Conservation (phyloP, 1,139 yeast species). For the Suhomyces guaymorum region DNA sequence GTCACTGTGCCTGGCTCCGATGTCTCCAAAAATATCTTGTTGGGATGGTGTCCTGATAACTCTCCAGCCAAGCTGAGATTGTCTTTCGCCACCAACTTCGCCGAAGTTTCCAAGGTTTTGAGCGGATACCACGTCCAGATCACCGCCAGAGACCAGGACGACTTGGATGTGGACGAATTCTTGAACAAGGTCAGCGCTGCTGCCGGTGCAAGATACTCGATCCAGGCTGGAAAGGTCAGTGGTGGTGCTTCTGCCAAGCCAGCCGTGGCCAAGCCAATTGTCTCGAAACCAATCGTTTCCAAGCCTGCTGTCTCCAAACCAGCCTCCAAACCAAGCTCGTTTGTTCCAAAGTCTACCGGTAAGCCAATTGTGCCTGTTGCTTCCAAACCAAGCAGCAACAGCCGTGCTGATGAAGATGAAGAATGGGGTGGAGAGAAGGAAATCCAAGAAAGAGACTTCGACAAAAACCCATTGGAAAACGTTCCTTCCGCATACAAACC, state of each 20-base stretch:
- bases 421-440: conserved; percentile 69
- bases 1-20: conserved; percentile 89
- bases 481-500: conserved; percentile 73
- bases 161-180: conserved; percentile 76
- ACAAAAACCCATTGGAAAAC: conserved; percentile 58
- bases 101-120: conserved; percentile 66
- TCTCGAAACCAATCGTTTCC: conserved; percentile 23
- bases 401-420: conserved; percentile 43
- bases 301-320: conserved; percentile 22
- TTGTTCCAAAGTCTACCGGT: conserved; percentile 42
- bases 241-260: conserved; percentile 19
- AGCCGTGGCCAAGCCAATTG: conserved; percentile 24
- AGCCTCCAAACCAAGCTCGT: conserved; percentile 22
- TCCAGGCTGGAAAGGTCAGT: conserved; percentile 34
- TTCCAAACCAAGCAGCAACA: conserved; percentile 14
- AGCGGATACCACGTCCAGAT: conserved; percentile 92
- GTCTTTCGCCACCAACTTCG: conserved; percentile 74
- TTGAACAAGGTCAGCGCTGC: conserved; percentile 81
- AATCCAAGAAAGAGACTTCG: conserved; percentile 69
- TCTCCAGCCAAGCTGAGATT: conserved; percentile 76
- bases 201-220: conserved; percentile 92
- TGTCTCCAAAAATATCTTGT: conserved; percentile 75
- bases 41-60: conserved; percentile 94
- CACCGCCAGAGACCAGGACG: conserved; percentile 93
- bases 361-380: conserved; percentile 33